Evolutionary conservation across 371 early-diverging fungal genomes (phyloP), one percentile per base, ranked within the genome.

Genomic region (Apophysomyces elegans): DNA sequence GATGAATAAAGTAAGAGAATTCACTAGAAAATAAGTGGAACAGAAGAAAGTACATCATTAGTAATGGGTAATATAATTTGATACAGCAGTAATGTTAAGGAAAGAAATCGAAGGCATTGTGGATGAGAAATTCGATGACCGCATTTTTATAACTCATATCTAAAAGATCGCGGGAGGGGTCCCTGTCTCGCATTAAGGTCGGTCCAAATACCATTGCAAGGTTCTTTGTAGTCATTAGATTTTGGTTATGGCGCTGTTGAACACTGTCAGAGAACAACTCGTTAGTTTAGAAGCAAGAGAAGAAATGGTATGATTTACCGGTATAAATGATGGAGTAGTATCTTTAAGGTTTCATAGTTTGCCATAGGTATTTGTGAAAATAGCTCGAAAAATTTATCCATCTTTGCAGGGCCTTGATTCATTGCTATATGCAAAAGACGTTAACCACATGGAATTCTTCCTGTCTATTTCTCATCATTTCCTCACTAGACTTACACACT

Each of bases 201-300:
- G 94, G 95, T 0, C 93, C 95, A 84, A 94, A 92, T 56, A 94
- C 95, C 3, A 93, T 91, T 7, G 91, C 89, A 39, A 94, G 69
- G 57, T 93, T 94, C 65, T 89, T 86, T 35, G 91, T 72, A 8
- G 80, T 84, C 95, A 94, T 94, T 60, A 88, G 74, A 73, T 93
- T 94, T 16, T 77, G 71, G 39, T 66, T 59, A 14, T 74, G 76
- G 26, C 71, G 58, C 21, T 78, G 67, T 35, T 79, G 78, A 3
- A 92, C 84, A 8, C 79, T 81, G 32, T 26, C 32, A 56, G 21
- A 62, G 45, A 44, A 21, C 35, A 41, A 56, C 16, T 56, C 1
- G 14, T 8, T 50, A 50, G 9, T 37, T 18, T 16, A 36, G 21
- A 7, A 16, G 50, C 14, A 36, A 39, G 13, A 21, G 38, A 44